Conservation (phyloP, 179 eudicot genomes). For the Spinacia oleracea region DNA sequence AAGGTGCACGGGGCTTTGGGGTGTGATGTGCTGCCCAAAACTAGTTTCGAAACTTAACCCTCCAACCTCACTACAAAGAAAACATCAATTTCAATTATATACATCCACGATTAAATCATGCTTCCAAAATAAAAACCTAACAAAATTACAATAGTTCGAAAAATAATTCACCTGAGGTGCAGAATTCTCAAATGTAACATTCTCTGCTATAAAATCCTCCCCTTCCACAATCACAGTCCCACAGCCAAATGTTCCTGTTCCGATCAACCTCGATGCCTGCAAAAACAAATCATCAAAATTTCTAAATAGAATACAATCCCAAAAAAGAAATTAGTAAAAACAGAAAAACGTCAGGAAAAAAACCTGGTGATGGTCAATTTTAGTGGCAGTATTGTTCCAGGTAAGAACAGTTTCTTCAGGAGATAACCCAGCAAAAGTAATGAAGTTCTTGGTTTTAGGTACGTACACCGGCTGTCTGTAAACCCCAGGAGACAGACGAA, state of each 20-base stretch:
- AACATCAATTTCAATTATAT: neutral
- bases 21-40: too few species aligned
- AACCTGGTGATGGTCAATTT: conserved; percentile 85
- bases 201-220: conserved; percentile 88
- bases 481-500: conserved; percentile 74
- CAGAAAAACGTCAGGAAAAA: neutral
- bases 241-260: conserved; percentile 94
- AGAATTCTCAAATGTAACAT: conserved; percentile 86
- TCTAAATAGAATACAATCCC: neutral
- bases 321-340: neutral
- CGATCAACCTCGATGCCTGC: conserved; percentile 72
- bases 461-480: conserved; percentile 78
- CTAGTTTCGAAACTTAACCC: neutral
- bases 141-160: neutral
- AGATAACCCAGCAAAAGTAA: conserved; percentile 65
- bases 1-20: too few species aligned
- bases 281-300: neutral
- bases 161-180: conserved; percentile 62
- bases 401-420: conserved; percentile 70
- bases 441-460: conserved; percentile 81
- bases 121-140: neutral
- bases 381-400: conserved; percentile 74
- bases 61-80: neutral
- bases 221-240: conserved; percentile 91
- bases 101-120: neutral